Conservation (phyloP, 1,139 yeast species). For the Meyerozyma athensensis region DNA sequence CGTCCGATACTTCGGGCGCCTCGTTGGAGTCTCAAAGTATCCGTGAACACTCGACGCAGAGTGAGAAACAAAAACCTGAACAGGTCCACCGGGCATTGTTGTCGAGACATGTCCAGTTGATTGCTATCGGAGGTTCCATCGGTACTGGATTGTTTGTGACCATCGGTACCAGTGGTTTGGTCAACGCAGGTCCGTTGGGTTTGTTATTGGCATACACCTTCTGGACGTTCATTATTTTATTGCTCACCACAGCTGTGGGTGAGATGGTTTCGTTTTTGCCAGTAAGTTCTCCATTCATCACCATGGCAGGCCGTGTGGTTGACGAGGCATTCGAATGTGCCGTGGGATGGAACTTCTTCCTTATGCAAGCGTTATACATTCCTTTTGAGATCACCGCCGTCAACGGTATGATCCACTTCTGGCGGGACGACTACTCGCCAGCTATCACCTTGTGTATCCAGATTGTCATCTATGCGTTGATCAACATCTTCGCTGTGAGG, state of each 20-base stretch:
- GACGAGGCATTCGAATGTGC: constrained; percentile 73
- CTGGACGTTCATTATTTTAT: constrained; percentile 49
- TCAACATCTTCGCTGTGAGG: constrained; percentile 68
- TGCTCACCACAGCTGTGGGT: constrained; percentile 67
- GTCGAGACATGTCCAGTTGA: constrained; percentile 42
- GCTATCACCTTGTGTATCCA: constrained; percentile 64
- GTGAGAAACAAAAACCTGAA: not conserved
- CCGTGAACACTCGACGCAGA: not conserved
- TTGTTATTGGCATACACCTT: constrained; percentile 37
- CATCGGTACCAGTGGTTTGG: constrained; percentile 38
- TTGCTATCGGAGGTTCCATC: constrained; percentile 48
- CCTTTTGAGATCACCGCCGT: constrained; percentile 83
- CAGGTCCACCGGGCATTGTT: constrained; percentile 9
- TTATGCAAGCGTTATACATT: constrained; percentile 68
- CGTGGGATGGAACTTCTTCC: constrained; percentile 78
- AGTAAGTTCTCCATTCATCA: constrained; percentile 56
- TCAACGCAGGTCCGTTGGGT: constrained; percentile 46
- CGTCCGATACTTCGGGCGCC: not conserved
- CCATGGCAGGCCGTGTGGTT: constrained; percentile 51
- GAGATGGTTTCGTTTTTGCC: constrained; percentile 84
- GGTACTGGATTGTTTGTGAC: constrained; percentile 49
- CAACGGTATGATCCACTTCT: constrained; percentile 70
- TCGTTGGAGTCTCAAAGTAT: constrained; percentile 1
- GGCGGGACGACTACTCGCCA: constrained; percentile 71
- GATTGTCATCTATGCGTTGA: constrained; percentile 53